A percentile compares a stretch with the other conserved stretches of the same genome.
Conservation (phyloP, 495 filamentous ascomycete genomes). For the Geoglossum glabrum region DNA sequence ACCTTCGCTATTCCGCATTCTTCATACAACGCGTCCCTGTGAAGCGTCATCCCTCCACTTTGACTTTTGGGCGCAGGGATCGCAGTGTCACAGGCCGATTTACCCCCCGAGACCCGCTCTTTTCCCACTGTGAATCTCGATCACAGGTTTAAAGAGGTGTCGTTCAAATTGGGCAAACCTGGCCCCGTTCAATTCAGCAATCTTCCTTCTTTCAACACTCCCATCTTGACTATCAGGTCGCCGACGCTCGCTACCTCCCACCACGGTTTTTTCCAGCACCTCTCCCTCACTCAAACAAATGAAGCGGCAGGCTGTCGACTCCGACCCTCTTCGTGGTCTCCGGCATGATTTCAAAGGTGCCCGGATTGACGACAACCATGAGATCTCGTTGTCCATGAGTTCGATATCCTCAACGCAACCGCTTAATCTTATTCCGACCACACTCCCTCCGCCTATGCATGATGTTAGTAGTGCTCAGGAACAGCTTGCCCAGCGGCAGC, state of each 20-base stretch:
- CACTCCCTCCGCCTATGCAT: neutral
- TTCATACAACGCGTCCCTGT: neutral
- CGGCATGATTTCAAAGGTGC: constrained; percentile 1
- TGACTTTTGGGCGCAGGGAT: constrained; percentile 1
- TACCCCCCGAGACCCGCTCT: too few species aligned
- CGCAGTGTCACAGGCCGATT: neutral
- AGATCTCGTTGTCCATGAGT: neutral
- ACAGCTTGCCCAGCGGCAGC: neutral
- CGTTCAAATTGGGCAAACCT: neutral
- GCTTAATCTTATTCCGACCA: neutral
- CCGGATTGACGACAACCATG: neutral
- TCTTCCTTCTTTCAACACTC: neutral
- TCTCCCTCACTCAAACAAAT: neutral
- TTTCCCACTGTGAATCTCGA: neutral
- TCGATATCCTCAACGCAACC: neutral
- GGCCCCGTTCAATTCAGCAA: neutral
- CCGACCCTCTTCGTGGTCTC: constrained; percentile 1
- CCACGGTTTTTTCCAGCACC: neutral
- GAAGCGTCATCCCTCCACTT: neutral
- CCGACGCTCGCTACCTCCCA: neutral
- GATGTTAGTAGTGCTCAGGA: neutral
- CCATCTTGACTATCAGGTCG: neutral
- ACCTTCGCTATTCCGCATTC: neutral
- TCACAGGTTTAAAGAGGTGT: neutral
- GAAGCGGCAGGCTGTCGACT: neutral